These are phyloP conservation scores for Apodospora peruviana DNA, from an alignment of 495 filamentous ascomycete genomes.

Conservation along the genomic window DNA sequence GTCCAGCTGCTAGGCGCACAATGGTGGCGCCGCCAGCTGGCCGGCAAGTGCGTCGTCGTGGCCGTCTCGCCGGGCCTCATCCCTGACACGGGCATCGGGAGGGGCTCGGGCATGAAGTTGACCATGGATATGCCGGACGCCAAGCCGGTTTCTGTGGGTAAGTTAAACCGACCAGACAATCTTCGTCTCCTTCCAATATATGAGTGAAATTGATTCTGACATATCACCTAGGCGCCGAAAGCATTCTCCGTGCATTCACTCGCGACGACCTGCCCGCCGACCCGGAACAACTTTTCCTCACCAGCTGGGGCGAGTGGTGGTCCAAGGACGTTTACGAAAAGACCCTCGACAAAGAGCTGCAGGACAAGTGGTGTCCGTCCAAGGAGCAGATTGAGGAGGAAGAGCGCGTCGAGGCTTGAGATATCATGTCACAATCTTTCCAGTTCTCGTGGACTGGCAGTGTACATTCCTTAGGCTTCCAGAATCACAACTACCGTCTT, in stretches of 20 bases:
- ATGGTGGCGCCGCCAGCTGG: slow-evolving; percentile 44
- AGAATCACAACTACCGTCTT: too few species aligned
- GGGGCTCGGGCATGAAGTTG: slow-evolving; percentile 11
- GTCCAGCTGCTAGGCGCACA: slow-evolving; percentile 38
- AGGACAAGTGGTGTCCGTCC: slow-evolving; percentile 40
- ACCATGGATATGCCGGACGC: slow-evolving; percentile 27
- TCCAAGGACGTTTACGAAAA: slow-evolving; percentile 29
- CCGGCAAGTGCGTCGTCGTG: slow-evolving; percentile 29
- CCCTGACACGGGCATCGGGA: slow-evolving; percentile 28
- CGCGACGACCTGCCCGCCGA: slow-evolving; percentile 39
- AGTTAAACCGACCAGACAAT: slow-evolving; percentile 1
- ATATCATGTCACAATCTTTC: too few species aligned
- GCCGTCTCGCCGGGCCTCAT: slow-evolving; percentile 42
- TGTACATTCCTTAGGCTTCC: too few species aligned
- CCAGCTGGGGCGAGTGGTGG: slow-evolving; percentile 48
- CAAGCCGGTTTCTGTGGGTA: slow-evolving; percentile 34
- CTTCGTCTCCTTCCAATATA: neutral
- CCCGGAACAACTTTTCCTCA: slow-evolving; percentile 40
- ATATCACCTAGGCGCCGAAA: slow-evolving; percentile 39
- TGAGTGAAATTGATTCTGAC: neutral
- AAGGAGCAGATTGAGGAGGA: slow-evolving; percentile 38
- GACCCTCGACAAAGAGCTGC: slow-evolving; percentile 32
- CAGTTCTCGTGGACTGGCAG: too few species aligned
- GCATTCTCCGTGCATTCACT: slow-evolving; percentile 34
- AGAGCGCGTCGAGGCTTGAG: too few species aligned